Evolutionary conservation across 345 rosid genomes (phyloP).

Genomic region (Psidium guajava): DNA sequence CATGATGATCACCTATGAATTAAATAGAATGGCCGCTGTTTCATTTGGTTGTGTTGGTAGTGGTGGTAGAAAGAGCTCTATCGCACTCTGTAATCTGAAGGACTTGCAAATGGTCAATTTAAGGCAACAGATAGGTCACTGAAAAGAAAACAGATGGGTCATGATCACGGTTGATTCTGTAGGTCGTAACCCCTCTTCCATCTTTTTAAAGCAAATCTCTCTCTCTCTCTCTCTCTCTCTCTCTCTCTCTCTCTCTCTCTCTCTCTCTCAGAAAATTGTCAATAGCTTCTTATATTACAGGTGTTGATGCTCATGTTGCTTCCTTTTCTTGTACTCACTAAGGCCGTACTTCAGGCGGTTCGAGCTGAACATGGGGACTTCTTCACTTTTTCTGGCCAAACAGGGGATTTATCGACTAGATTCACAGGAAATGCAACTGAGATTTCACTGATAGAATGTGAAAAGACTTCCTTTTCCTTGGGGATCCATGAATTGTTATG

Average conservation of each 20-base stretch:
- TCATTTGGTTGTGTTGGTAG: background rate
- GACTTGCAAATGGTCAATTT: background rate
- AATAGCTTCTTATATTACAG: background rate
- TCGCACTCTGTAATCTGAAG: background rate
- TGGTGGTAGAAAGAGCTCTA: background rate
- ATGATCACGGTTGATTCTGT: background rate
- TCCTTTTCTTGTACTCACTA: background rate
- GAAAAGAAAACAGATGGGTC: background rate
- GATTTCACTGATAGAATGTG: background rate
- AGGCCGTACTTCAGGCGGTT: background rate
- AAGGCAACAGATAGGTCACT: background rate
- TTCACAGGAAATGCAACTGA: background rate
- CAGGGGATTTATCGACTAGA: background rate
- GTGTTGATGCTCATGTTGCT: background rate
- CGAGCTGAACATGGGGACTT: background rate
- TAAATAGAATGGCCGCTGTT: background rate
- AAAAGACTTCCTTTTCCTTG: background rate
- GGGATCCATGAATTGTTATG: background rate
- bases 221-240: background rate
- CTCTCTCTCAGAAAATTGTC: background rate
- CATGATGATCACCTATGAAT: background rate
- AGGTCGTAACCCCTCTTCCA: background rate
- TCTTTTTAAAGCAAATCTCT: background rate
- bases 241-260: background rate
- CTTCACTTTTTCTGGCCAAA: background rate